Base-by-base conservation (phyloP, 768 basidiomycete species). In the Boletus rubescentipes region DNA sequence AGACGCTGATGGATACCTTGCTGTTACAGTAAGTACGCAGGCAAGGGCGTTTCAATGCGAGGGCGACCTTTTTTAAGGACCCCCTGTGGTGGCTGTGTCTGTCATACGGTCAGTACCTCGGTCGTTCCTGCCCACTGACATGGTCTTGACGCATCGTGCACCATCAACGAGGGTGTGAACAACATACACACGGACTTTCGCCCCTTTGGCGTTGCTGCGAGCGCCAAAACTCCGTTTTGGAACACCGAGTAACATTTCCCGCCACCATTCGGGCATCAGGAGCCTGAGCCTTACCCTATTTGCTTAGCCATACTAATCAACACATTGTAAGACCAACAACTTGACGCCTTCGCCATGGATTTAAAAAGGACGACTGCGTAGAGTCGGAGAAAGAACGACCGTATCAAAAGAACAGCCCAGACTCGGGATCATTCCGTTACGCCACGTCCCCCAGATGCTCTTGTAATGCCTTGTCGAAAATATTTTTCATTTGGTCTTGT, bases 351-450 rank as follows among this genome's bases (percentile, higher is more conserved):
- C 30, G 52, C 42, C 40, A 31, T 40, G 42, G 49, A 49, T 51
- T 46, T 53, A n/a, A 58, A 55, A 40, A 40, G 41, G 18, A 40
- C 15, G 20, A 39, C 21, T 29, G 30, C 39, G 34, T 36, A 53
- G 26, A 11, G 18, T 53, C 39, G 23, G 48, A 31, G 35, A 18
- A 20, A 39, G 43, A 46, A 39, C 10, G 41, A 65, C 75, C 80
- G 32, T 43, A 81, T 85, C 89, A 93, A 69, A 89, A 83, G 75
- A 93, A 93, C 86, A 92, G 86, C 52, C 87, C 86, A n/a, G 86
- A 81, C 59, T 84, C 83, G 88, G 88, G n/a, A 0, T 74, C 69
- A 46, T 64, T 72, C 83, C 85, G 84, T 66, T 85, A 81, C 3
- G 84, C 91, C 32, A 93, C 72, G 2, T 86, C 89, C 46, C 74